These are phyloP conservation scores for Alliaria petiolata DNA, from an alignment of 345 rosid species.

Conservation along the genomic window DNA sequence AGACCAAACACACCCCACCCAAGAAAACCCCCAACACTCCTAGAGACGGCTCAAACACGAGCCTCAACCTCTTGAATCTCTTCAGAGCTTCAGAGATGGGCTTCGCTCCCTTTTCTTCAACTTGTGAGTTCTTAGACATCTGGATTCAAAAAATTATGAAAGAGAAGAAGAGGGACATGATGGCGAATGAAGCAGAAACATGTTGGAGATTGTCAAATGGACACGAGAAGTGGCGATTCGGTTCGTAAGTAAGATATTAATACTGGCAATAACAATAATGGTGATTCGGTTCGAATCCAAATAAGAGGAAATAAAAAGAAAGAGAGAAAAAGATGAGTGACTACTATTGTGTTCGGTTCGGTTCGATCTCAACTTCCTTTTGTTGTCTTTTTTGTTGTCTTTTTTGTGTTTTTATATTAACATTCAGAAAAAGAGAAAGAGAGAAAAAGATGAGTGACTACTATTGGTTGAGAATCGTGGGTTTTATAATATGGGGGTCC, in stretches of 20 bases:
- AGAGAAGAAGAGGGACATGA: neutral
- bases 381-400: too few species aligned
- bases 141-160: neutral
- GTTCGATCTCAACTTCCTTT: too few species aligned
- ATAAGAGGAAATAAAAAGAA: constrained; percentile 25
- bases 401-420: too few species aligned
- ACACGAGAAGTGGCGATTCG: constrained; percentile 8
- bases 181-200: constrained; percentile 16
- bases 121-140: constrained; percentile 46
- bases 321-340: too few species aligned
- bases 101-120: constrained; percentile 36
- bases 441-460: too few species aligned
- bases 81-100: constrained; percentile 41
- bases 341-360: too few species aligned
- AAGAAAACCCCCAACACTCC: constrained; percentile 66
- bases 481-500: too few species aligned
- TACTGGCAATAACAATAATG: constrained; percentile 1
- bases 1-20: constrained; percentile 47
- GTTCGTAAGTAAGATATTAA: constrained; percentile 26
- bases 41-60: constrained; percentile 60
- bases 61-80: constrained; percentile 62
- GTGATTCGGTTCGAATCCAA: constrained; percentile 31
- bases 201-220: constrained; percentile 19
- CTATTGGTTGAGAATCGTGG: too few species aligned
- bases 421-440: too few species aligned